phyloP scores from a whole-genome alignment of 176 grass and related monocot genomes.

The Triticum monococcum region DNA sequence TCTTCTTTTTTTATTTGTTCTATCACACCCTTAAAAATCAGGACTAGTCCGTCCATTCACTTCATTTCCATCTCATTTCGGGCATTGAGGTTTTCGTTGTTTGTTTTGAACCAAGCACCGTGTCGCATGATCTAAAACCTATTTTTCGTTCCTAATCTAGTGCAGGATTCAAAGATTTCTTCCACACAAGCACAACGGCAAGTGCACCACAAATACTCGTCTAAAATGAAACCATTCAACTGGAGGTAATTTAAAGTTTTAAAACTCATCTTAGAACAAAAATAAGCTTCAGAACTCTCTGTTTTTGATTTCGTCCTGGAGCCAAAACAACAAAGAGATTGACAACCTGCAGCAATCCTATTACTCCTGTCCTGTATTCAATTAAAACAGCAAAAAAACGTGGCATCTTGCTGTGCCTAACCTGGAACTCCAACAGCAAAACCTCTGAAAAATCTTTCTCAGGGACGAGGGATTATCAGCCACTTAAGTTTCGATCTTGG shows the following conservation, averaged over 20 bases:
- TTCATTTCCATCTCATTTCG: no score
- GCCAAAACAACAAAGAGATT: neutral
- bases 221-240: neutral
- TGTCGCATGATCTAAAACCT: no score
- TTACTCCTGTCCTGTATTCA: slow-evolving; percentile 6
- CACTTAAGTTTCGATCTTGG: slow-evolving; percentile 29
- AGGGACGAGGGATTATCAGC: neutral
- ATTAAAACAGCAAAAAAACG: neutral
- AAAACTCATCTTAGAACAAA: neutral
- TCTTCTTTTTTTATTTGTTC: no score
- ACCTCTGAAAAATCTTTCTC: neutral
- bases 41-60: no score
- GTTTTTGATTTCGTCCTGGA: neutral
- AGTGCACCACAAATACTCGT: no score
- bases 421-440: neutral
- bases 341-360: neutral
- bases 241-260: neutral
- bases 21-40: no score
- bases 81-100: no score
- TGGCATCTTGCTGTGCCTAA: slow-evolving; percentile 3
- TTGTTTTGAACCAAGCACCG: no score
- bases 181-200: no score
- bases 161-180: no score
- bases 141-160: no score
- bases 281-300: neutral